phyloP scores from a whole-genome alignment of 208 protist genomes.

The Leptomonas pyrrhocoris region DNA sequence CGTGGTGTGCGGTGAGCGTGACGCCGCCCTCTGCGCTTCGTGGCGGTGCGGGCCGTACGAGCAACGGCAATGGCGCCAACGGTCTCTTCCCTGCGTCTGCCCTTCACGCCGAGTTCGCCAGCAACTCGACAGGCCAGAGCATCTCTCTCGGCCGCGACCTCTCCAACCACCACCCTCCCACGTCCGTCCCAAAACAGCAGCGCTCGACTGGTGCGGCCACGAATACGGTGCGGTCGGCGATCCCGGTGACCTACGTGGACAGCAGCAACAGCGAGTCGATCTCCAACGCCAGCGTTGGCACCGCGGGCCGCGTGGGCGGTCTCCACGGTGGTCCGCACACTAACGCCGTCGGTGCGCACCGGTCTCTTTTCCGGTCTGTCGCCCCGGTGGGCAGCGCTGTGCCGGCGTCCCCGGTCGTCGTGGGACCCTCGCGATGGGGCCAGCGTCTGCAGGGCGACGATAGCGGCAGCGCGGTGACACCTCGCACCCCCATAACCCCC shows the following conservation, averaged over 20 bases:
- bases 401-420: not conserved
- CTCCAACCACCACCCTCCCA: conserved; percentile 5
- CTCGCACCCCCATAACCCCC: conserved; percentile 28
- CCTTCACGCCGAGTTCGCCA: not conserved
- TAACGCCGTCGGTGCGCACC: not conserved
- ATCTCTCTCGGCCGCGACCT: conserved; percentile 7
- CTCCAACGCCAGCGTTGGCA: not conserved
- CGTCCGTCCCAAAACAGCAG: not conserved
- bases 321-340: not conserved
- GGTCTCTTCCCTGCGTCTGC: conserved; percentile 11
- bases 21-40: conserved; percentile 3
- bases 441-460: not conserved
- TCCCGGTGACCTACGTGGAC: conserved; percentile 7
- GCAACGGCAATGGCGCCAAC: not conserved
- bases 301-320: not conserved
- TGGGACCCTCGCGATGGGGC: conserved; percentile 4
- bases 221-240: not conserved
- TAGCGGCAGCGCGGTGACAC: not conserved
- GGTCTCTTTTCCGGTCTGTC: conserved; percentile 11
- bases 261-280: conserved; percentile 11
- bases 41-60: conserved; percentile 3
- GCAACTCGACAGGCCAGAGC: conserved; percentile 25
- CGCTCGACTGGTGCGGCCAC: not conserved
- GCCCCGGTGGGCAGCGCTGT: not conserved
- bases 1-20: conserved; percentile 16